Conservation (phyloP, 2,329 filamentous ascomycete species). For the Biscogniauxia sp. region DNA sequence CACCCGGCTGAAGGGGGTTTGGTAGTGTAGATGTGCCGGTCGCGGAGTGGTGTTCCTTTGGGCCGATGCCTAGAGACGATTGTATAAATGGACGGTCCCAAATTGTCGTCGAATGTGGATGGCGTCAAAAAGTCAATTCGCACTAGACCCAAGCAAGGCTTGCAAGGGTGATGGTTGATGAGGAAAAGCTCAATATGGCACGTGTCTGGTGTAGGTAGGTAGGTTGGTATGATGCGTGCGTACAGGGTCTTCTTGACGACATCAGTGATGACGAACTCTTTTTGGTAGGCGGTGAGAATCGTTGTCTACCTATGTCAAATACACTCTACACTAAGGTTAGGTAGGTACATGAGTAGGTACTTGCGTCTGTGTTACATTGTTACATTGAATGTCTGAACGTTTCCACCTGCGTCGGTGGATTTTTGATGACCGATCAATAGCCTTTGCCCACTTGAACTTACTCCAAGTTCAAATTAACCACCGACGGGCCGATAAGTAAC, state of each 20-base stretch:
- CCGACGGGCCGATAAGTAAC: neutral
- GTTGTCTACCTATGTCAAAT: too few species aligned
- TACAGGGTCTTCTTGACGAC: too few species aligned
- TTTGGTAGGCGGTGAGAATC: neutral
- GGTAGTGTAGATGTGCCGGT: neutral
- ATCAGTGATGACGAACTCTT: neutral
- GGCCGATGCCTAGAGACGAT: neutral
- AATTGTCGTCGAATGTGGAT: constrained; percentile 5
- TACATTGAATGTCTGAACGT: too few species aligned
- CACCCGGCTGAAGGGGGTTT: constrained; percentile 21
- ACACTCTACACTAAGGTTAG: too few species aligned
- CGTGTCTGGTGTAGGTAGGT: neutral
- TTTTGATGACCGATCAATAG: neutral
- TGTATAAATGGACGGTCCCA: neutral
- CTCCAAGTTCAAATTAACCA: neutral
- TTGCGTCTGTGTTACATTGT: too few species aligned
- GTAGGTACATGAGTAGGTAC: too few species aligned
- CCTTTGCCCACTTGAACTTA: too few species aligned
- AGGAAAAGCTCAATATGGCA: neutral
- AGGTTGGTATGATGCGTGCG: too few species aligned
- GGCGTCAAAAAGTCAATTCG: neutral
- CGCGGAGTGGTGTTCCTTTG: neutral
- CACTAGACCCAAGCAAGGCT: neutral
- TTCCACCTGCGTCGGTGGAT: neutral
- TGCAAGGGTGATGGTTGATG: neutral